Conservation (phyloP, 768 basidiomycete species). For the Termitomyces sp. region DNA sequence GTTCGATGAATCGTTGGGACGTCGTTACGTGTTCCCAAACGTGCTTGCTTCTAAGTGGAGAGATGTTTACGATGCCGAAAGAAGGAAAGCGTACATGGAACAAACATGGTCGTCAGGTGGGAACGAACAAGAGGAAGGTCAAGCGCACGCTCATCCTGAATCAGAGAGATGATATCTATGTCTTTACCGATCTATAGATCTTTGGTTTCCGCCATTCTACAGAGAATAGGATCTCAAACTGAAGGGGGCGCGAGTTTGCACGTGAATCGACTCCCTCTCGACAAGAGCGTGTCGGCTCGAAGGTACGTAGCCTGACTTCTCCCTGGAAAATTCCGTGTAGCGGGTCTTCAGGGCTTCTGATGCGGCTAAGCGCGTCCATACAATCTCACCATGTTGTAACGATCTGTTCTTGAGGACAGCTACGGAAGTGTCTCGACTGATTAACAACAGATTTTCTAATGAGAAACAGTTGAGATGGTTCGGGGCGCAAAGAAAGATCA, state of each 20-base stretch:
- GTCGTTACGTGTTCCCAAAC: constrained; percentile 42
- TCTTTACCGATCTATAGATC: background rate
- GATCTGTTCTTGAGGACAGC: too few species aligned
- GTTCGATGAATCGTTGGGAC: constrained; percentile 56
- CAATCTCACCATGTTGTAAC: too few species aligned
- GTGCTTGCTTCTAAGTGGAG: constrained; percentile 56
- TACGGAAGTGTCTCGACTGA: too few species aligned
- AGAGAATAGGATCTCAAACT: too few species aligned
- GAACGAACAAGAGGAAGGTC: constrained; percentile 36
- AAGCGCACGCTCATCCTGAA: constrained; percentile 21
- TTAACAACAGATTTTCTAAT: too few species aligned
- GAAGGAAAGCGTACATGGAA: constrained; percentile 26
- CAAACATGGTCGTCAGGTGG: constrained; percentile 23
- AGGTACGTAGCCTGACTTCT: too few species aligned
- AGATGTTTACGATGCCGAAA: constrained; percentile 38
- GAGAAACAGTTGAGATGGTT: background rate
- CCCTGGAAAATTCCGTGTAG: too few species aligned
- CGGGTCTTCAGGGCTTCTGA: too few species aligned
- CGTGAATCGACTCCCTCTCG: too few species aligned
- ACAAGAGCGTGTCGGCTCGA: too few species aligned
- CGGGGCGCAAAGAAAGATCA: background rate
- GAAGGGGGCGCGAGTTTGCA: too few species aligned
- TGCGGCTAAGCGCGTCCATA: too few species aligned
- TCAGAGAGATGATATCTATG: background rate
- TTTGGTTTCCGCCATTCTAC: background rate